Percentiles rank a stretch among this genome's conserved stretches.
Evolutionary conservation across 495 filamentous ascomycete species (phyloP).

Genomic region (Penicillium argentinense): DNA sequence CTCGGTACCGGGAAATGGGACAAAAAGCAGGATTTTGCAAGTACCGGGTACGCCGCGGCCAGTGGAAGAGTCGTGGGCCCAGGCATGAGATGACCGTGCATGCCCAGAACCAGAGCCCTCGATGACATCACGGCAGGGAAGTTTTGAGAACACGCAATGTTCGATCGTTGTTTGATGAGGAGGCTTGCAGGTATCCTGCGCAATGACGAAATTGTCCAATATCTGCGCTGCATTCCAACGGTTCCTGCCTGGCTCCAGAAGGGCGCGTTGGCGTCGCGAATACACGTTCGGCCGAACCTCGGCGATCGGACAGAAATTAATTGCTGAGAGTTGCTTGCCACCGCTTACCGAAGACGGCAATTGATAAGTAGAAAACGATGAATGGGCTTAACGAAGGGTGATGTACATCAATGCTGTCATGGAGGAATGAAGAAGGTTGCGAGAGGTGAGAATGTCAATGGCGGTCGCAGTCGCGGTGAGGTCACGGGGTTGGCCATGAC

Average conservation of each 20-base stretch:
- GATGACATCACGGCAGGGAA: background rate
- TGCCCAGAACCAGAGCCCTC: no score
- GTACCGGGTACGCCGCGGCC: background rate
- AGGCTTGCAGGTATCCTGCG: constrained; percentile 1
- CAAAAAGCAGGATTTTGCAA: background rate
- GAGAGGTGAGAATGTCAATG: no score
- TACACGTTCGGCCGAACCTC: background rate
- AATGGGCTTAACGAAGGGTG: no score
- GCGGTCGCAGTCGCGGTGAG: no score
- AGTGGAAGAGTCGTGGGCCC: background rate
- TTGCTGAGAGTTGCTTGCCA: background rate
- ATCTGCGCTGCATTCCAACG: background rate
- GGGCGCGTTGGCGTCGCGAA: background rate
- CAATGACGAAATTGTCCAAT: background rate
- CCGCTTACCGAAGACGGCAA: background rate
- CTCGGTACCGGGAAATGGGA: constrained; percentile 5
- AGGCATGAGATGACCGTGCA: background rate
- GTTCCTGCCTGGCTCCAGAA: background rate
- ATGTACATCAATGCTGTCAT: no score
- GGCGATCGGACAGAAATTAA: background rate
- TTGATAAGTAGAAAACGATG: no score
- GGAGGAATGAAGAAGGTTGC: no score
- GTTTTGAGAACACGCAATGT: no score
- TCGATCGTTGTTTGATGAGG: background rate
- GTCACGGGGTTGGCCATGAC: no score